Conservation (phyloP, 768 basidiomycete species). For the Postia placenta region DNA sequence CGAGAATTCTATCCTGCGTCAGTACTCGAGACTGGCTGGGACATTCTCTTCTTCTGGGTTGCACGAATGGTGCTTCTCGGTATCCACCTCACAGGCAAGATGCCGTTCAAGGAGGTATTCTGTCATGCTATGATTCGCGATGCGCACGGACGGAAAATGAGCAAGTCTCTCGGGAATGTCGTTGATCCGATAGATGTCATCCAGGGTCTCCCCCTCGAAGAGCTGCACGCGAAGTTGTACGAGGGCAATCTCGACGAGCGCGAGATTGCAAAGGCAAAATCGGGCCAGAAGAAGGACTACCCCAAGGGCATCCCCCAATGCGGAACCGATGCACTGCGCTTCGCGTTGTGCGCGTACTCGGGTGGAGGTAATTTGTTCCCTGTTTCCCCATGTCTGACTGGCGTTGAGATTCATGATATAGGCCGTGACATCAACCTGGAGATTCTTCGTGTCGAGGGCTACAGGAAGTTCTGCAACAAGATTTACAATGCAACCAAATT, state of each 20-base stretch:
- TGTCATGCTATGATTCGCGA: conserved; percentile 99
- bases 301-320: conserved; percentile 99
- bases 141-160: conserved; percentile 98
- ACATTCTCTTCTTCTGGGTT: conserved; percentile 99
- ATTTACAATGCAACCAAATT: conserved; percentile 99
- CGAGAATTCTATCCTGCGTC: conserved; percentile 81
- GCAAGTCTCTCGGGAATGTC: conserved; percentile 95
- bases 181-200: conserved; percentile 97
- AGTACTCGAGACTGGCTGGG: conserved; percentile 98
- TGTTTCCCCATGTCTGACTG: neutral
- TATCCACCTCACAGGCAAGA: conserved; percentile 75
- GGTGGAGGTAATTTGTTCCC: conserved; percentile 55
- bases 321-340: conserved; percentile 92
- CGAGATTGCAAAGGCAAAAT: conserved; percentile 85
- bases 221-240: conserved; percentile 76
- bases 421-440: conserved; percentile 97
- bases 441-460: conserved; percentile 92
- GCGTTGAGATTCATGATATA: conserved; percentile 24
- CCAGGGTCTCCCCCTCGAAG: conserved; percentile 72
- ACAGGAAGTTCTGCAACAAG: conserved; percentile 99
- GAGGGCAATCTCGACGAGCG: conserved; percentile 92
- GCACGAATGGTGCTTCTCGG: conserved; percentile 97
- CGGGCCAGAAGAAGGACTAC: conserved; percentile 98
- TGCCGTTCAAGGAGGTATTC: conserved; percentile 94
- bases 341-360: conserved; percentile 93